Base-by-base conservation (phyloP, 148 eudicot species). In the Persicaria tinctoria region DNA sequence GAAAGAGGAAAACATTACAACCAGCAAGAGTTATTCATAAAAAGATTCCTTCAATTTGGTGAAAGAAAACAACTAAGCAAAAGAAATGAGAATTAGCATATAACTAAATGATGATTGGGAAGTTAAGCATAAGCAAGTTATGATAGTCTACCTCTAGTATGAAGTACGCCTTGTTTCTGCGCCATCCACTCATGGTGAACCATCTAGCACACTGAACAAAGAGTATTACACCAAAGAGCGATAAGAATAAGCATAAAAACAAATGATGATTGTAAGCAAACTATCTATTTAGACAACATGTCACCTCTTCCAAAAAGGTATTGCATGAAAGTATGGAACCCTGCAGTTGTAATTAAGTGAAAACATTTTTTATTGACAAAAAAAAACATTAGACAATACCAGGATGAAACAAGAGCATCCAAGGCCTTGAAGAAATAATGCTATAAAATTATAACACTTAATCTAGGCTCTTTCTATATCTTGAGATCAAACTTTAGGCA, bases 101-200 rank as follows among this genome's bases (percentile, higher is more conserved):
- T 50, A 47, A 11, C 68, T 0, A 53, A 10, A 53, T 53, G 57
- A 53, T 16, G 16, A 23, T 12, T 11, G 47, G 4, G n/a, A 32
- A 14, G 63, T 6, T 50, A 16, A 77, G 16, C 44, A 16, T 45
- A n/a, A 57, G 20, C 8, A 32, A 63, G 11, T 11, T 9, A 23
- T 41, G 16, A 66, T 12, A 74, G 51, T 53, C 76, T 77, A 95
- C 98, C 98, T 95, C 97, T 60, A 86, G 70, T 77, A 92, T 85
- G 51, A 92, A 44, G 74, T 95, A 97, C 59, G 87, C 96, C 87
- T 92, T 95, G 74, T 96, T 92, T 83, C 97, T 89, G 84, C 57
- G 84, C 98, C 98, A 92, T 69, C 98, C 98, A 80, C 60, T 72
- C 87, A 85, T 89, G 27, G 98, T 95, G 83, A 95, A 92, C 86